Base-by-base conservation (phyloP, 208 protist species). In the Porcisia hertigi region DNA sequence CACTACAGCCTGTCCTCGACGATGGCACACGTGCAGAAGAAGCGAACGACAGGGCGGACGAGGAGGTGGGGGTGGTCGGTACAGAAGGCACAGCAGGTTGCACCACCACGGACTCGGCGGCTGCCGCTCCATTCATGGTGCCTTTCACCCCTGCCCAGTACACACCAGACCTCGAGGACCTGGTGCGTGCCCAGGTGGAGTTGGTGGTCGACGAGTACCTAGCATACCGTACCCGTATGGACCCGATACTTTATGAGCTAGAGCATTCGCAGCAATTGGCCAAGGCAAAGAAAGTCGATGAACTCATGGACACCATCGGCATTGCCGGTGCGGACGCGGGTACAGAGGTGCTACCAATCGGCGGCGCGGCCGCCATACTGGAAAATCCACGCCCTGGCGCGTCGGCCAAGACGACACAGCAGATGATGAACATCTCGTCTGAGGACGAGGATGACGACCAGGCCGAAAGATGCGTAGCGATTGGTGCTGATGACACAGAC, bases 101-200 rank as follows among this genome's bases (percentile, higher is more conserved):
- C 41, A 52, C 41, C 20, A n/a, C 14, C 41, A 43, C 63, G 11
- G 9, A 30, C 36, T 49, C 63, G 4, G 54, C 41, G 41, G 12
- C n/a, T 60, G 55, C 47, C n/a, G 58, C 71, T 6, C 3, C 53
- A 1, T 93, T 86, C 66, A 75, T 85, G 58, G 63, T 95, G 2
- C 88, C 88, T 73, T 94, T 90, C 66, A 60, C 76, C 5, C 93
- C 90, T 0, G 86, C 86, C 25, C 80, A 82, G 58, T 89, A 88
- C 80, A 91, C 89, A 0, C 75, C 83, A 14, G 86, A 92, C 30
- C 66, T 90, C 34, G 83, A 92, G 58, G 89, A 92, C 25, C 66
- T 89, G 18, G 79, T 97, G 63, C 89, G 91, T 25, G 71, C 81
- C 11, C 91, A 95, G 79, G 81, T 97, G 7, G 88, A 94, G 73